These are phyloP conservation scores for Chamaecrista fasciculata DNA, from an alignment of 306 rosid species.

Conservation along the genomic window DNA sequence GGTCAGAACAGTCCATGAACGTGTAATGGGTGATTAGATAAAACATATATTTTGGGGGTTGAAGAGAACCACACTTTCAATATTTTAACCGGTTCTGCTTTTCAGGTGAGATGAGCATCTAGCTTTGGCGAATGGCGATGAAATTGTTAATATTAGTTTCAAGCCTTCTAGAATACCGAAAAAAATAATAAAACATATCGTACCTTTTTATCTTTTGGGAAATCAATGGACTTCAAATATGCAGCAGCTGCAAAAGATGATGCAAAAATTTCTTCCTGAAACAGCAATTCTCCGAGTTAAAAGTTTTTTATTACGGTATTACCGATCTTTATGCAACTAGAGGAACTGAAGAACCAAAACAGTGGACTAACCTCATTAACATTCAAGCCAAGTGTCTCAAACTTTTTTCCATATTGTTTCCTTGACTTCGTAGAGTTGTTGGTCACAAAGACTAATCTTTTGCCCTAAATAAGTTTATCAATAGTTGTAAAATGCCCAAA, in stretches of 20 bases:
- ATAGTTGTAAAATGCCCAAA: background rate
- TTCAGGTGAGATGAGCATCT: conserved; percentile 6
- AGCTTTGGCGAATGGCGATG: background rate
- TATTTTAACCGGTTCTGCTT: background rate
- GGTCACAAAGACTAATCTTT: conserved; percentile 93
- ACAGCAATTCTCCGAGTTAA: conserved; percentile 27
- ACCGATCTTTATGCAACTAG: conserved; percentile 17
- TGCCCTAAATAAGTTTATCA: conserved; percentile 56
- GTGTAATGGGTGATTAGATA: background rate
- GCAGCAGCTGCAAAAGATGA: conserved; percentile 99
- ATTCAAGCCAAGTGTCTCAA: conserved; percentile 88
- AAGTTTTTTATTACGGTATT: background rate
- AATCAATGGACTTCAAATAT: conserved; percentile 82
- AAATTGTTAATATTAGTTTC: background rate
- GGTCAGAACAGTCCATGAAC: background rate
- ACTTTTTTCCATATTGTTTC: conserved; percentile 98
- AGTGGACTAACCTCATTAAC: conserved; percentile 69
- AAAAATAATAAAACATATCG: background rate
- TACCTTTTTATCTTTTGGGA: conserved; percentile 96
- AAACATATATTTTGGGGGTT: background rate
- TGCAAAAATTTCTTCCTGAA: conserved; percentile 97
- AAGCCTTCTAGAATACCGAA: conserved; percentile 1
- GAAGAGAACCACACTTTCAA: background rate
- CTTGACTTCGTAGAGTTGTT: conserved; percentile 98
- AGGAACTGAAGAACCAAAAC: conserved; percentile 14